These are phyloP conservation scores for Spergularia bocconei DNA, from an alignment of 148 eudicot genomes.

Conservation along the genomic window DNA sequence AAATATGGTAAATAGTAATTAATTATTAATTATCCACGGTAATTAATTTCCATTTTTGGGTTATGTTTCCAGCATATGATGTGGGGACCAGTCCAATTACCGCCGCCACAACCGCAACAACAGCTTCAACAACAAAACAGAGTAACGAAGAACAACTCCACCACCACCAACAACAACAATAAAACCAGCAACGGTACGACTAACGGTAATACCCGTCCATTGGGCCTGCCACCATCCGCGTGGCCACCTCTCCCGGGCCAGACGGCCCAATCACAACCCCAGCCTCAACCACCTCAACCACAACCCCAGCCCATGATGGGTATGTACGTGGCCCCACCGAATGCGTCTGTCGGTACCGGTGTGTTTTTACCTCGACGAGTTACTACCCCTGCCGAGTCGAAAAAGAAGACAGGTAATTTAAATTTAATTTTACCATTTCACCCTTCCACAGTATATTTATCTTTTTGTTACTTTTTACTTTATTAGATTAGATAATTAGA, in stretches of 20 bases:
- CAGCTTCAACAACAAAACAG: slow-evolving; percentile 19
- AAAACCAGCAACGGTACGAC: neutral
- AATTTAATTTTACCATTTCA: neutral
- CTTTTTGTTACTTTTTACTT: neutral
- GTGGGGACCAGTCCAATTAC: slow-evolving; percentile 16
- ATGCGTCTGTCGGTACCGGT: slow-evolving; percentile 62
- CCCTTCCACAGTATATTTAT: neutral
- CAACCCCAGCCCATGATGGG: slow-evolving; percentile 34
- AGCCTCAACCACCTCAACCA: slow-evolving; percentile 23
- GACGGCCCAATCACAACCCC: slow-evolving; percentile 25
- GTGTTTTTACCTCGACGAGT: slow-evolving; percentile 63
- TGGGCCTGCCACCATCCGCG: slow-evolving; percentile 40
- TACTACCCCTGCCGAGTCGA: slow-evolving; percentile 29
- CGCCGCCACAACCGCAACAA: slow-evolving; percentile 9
- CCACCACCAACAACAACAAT: slow-evolving; percentile 7
- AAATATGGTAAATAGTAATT: too few species aligned
- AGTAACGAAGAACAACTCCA: slow-evolving; percentile 2
- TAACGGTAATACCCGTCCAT: slow-evolving; percentile 22
- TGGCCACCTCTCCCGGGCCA: slow-evolving; percentile 64
- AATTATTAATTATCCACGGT: neutral
- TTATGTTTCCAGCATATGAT: slow-evolving; percentile 1
- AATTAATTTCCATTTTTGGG: neutral
- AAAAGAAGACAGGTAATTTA: slow-evolving; percentile 58
- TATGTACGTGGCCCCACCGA: slow-evolving; percentile 35
- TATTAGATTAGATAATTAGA: neutral